Evolutionary conservation across 1,284 basidiomycete genomes (phyloP), one percentile per base, ranked within the genome.

Genomic region (Xerocomus minutiporus): DNA sequence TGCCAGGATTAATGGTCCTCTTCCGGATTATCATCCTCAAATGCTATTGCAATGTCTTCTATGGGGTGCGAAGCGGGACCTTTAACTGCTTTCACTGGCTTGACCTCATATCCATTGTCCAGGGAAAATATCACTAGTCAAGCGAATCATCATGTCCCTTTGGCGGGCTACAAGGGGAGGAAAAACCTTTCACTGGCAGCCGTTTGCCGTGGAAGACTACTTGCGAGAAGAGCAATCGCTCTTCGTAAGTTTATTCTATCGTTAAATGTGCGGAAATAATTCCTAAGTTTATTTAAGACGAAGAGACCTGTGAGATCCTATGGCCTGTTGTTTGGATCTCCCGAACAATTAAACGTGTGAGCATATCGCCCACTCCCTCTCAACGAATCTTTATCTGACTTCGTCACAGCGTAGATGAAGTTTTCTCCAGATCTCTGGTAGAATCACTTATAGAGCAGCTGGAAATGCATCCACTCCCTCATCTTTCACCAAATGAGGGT

Each of bases 21-120:
- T 97, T 42, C 80, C 83, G 29, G 90, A 96, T 67, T 93, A 91
- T 67, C 91, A 96, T 70, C 93, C 93, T 2, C 91, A 94, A 61
- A 88, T 95, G 78, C 70, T 97, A 12, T 73, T 92, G n/a, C 94
- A 96, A 63, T 93, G 91, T 63, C 74, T 97, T 40, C 72, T 95
- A 12, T 95, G 93, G 91, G 86, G 93, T 94, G 59, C 56, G 82
- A 58, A 32, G n/a, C 2, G 39, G 20, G 23, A 34, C 28, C 13
- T 46, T 13, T 51, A 11, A 15, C 34, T 40, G n/a, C 2, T 8
- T 13, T 44, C 32, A 28, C 36, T 4, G 17, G 12, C 31, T 41
- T 42, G 31, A 40, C 45, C 12, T 48, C 39, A 53, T n/a, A 51
- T 41, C 6, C 20, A 38, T 43, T 48, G 40, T 51, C 1, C 61